phyloP scores from a whole-genome alignment of 805 yeast species.

The Zygosaccharomyces siamensis region DNA sequence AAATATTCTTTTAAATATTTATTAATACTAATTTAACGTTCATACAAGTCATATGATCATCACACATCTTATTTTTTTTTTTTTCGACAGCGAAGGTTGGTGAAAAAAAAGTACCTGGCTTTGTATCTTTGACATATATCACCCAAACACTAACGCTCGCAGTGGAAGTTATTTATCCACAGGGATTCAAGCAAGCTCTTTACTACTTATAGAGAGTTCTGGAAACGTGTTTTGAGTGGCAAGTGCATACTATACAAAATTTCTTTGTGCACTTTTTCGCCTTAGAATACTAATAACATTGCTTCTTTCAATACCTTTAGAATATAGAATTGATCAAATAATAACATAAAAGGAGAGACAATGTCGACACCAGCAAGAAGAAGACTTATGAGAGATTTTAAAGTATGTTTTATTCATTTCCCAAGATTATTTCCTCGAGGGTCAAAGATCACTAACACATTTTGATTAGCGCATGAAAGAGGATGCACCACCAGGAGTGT shows the following conservation, averaged over 20 bases:
- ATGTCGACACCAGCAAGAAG: slow-evolving; percentile 99
- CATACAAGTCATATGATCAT: neutral
- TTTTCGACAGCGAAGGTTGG: neutral
- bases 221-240: neutral
- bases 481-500: slow-evolving; percentile 97
- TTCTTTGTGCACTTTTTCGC: neutral
- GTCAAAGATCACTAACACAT: slow-evolving; percentile 16
- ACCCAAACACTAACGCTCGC: neutral
- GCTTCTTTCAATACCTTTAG: neutral
- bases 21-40: neutral
- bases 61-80: neutral
- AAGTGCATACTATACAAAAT: neutral
- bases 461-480: slow-evolving; percentile 75
- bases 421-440: neutral
- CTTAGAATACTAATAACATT: neutral
- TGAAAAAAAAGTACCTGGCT: neutral
- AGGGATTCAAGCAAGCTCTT: neutral
- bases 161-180: neutral
- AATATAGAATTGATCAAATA: neutral
- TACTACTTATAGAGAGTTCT: neutral
- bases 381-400: slow-evolving; percentile 97
- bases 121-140: neutral
- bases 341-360: slow-evolving; percentile 3
- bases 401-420: slow-evolving; percentile 43
- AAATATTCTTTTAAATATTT: neutral